phyloP scores from a whole-genome alignment of 2,329 filamentous ascomycete species.

The Pseudocercospora fijiensis region DNA sequence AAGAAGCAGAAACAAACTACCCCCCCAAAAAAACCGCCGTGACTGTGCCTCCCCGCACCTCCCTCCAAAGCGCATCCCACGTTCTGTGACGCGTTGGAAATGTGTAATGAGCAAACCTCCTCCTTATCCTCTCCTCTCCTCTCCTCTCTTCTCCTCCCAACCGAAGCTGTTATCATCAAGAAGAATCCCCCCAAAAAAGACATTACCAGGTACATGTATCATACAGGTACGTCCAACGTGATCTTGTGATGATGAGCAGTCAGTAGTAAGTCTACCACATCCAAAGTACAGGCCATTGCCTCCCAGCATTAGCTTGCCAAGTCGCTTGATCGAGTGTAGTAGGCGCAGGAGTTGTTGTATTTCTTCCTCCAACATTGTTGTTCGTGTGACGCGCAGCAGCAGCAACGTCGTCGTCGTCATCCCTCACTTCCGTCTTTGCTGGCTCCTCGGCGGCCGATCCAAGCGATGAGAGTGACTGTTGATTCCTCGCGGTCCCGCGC shows the following conservation, averaged over 20 bases:
- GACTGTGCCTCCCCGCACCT: not conserved
- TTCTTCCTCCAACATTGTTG: not conserved
- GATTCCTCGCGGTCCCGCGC: constrained; percentile 27
- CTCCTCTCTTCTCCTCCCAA: too few species aligned
- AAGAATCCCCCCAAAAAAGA: too few species aligned
- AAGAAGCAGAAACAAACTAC: not conserved
- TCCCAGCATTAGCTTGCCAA: constrained; percentile 24
- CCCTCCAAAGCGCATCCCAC: not conserved
- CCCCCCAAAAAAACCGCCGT: not conserved
- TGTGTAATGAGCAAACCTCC: not conserved
- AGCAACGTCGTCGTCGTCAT: too few species aligned
- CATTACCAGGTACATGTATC: too few species aligned
- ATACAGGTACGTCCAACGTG: not conserved
- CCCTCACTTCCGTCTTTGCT: constrained; percentile 26
- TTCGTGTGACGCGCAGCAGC: not conserved
- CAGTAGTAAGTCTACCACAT: constrained; percentile 14
- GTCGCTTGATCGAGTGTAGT: not conserved
- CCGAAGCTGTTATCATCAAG: too few species aligned
- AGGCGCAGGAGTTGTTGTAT: not conserved
- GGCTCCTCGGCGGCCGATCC: constrained; percentile 21
- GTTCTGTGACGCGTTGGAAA: not conserved
- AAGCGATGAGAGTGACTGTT: constrained; percentile 16
- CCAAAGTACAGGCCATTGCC: constrained; percentile 24
- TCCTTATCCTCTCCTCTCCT: not conserved
- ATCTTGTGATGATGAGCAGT: too few species aligned